These are phyloP conservation scores for Exophiala aquamarina DNA, from an alignment of 2,329 filamentous ascomycete genomes.

Conservation along the genomic window DNA sequence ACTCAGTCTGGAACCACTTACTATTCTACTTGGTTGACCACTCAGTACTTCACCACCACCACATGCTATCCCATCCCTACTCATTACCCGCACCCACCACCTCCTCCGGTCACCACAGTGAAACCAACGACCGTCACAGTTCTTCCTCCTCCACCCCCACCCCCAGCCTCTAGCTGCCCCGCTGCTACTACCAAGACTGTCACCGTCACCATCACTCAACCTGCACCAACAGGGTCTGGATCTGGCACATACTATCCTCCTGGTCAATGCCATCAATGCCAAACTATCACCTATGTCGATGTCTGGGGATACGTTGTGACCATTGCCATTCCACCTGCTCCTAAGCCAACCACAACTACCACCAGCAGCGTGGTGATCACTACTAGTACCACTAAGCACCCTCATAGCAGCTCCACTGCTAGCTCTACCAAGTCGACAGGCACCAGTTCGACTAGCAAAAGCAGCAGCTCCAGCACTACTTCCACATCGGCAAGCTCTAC, in stretches of 20 bases:
- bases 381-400: slow-evolving; percentile 24
- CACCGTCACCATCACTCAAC: slow-evolving; percentile 22
- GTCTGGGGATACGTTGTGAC: slow-evolving; percentile 27
- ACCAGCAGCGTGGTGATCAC: slow-evolving; percentile 14
- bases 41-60: slow-evolving; percentile 32
- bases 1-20: slow-evolving; percentile 31
- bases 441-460: slow-evolving; percentile 5
- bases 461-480: slow-evolving; percentile 3
- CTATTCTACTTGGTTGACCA: slow-evolving; percentile 36
- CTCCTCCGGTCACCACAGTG: slow-evolving; percentile 5
- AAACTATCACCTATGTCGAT: slow-evolving; percentile 31
- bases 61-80: slow-evolving; percentile 31
- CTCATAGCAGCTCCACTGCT: not conserved
- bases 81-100: slow-evolving; percentile 13
- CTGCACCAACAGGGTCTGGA: not conserved
- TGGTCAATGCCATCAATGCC: slow-evolving; percentile 25
- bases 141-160: slow-evolving; percentile 17
- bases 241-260: slow-evolving; percentile 4
- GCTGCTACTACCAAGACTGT: slow-evolving; percentile 13
- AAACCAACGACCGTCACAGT: slow-evolving; percentile 12
- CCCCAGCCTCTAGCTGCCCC: slow-evolving; percentile 16
- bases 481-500: slow-evolving; percentile 6
- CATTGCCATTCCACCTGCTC: slow-evolving; percentile 26
- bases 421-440: not conserved
- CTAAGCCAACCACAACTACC: slow-evolving; percentile 8